Conservation (phyloP, 2,329 filamentous ascomycete genomes). For the Colletotrichum acutatum region DNA sequence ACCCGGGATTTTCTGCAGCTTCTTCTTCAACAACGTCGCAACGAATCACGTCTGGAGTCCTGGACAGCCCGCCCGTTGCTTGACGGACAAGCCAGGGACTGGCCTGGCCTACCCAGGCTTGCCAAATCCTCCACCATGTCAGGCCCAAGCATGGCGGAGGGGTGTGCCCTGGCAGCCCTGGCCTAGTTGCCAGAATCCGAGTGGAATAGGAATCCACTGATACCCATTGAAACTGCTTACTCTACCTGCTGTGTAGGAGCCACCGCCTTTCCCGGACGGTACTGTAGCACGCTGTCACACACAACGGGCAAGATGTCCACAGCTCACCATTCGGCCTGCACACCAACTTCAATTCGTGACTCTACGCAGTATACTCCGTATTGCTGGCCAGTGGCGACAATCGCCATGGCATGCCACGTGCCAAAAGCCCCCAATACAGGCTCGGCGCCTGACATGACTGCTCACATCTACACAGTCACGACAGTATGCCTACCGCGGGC, state of each 20-base stretch:
- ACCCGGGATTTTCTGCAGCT: slow-evolving; percentile 11
- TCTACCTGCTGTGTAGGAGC: background rate
- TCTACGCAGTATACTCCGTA: too few relatives aligned
- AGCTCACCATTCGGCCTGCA: background rate
- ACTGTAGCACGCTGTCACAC: background rate
- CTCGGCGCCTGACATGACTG: background rate
- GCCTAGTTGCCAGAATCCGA: slow-evolving; percentile 4
- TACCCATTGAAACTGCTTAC: background rate
- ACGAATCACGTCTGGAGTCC: slow-evolving; percentile 6
- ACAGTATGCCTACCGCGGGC: background rate
- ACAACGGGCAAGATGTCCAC: background rate
- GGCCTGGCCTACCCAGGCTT: slow-evolving; percentile 2
- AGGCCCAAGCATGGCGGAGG: background rate
- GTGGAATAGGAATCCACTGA: background rate
- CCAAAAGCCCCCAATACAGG: background rate
- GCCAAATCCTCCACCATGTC: background rate
- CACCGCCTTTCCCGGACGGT: background rate
- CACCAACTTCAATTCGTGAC: background rate
- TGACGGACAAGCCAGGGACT: slow-evolving; percentile 11
- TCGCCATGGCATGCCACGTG: background rate
- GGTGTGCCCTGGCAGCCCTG: background rate
- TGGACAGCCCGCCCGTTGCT: slow-evolving; percentile 19
- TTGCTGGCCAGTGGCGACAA: background rate
- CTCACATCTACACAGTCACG: background rate
- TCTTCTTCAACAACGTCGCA: slow-evolving; percentile 29